phyloP scores from a whole-genome alignment of 2,329 filamentous ascomycete species.

The Pseudogymnoascus sp. region DNA sequence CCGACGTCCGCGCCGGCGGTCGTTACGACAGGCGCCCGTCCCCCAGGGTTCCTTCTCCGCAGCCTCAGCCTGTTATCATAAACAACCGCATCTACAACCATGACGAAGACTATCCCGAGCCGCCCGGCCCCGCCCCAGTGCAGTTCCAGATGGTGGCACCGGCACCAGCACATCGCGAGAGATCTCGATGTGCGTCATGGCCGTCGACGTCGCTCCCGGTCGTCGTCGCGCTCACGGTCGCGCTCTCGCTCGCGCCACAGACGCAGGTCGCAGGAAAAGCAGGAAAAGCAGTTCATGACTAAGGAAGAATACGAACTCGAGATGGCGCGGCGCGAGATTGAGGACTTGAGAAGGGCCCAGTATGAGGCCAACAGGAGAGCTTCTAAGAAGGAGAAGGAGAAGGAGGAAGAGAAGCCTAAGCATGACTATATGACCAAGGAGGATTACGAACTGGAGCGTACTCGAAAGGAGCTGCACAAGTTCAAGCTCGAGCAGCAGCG shows the following conservation, averaged over 20 bases:
- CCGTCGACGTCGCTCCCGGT: constrained; percentile 15
- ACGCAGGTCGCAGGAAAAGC: constrained; percentile 3
- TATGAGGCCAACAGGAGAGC: constrained; percentile 38
- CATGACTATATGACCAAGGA: constrained; percentile 34
- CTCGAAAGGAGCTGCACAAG: constrained; percentile 37
- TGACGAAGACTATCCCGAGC: constrained; percentile 20
- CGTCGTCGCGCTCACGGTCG: constrained; percentile 28
- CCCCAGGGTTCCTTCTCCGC: constrained; percentile 17
- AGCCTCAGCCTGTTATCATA: constrained; percentile 44
- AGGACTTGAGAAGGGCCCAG: constrained; percentile 32
- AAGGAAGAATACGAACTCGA: constrained; percentile 38
- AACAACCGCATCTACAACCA: constrained; percentile 51
- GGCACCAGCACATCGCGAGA: background rate
- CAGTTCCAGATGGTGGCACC: background rate
- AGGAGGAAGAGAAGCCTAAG: background rate
- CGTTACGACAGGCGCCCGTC: constrained; percentile 15
- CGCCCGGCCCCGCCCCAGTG: background rate
- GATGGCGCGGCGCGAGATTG: constrained; percentile 29
- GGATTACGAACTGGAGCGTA: constrained; percentile 42
- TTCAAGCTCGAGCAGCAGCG: constrained; percentile 39
- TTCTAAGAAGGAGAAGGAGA: constrained; percentile 24
- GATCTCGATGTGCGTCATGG: constrained; percentile 23
- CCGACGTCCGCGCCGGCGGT: constrained; percentile 18
- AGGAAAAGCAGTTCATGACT: constrained; percentile 26
- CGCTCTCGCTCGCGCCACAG: constrained; percentile 29